Evolutionary conservation across 1,139 yeast genomes (phyloP), one percentile per base, ranked within the genome.

Genomic region (Geotrichum fermentans): DNA sequence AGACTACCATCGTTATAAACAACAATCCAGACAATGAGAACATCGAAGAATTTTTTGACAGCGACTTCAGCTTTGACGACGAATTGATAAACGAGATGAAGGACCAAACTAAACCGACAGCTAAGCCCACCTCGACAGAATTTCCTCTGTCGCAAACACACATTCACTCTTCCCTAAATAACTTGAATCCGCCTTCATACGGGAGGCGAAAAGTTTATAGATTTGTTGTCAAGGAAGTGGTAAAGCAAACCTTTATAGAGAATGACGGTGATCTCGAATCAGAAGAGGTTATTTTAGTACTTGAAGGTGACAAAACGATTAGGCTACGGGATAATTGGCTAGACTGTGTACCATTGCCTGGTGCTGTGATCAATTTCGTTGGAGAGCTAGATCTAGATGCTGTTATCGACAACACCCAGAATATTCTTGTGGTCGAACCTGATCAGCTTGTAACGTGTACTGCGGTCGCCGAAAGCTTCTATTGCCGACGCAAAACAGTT

Each of bases 371-470:
- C n/a, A 68, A 70, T 43, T 55, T 69, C 11, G 55, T 68, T 24
- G 70, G 70, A 16, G 52, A 52, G 1, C 57, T 52, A 40, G 45
- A 52, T n/a, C 47, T 45, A 5, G 58, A 72, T 8, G 48, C 61
- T 17, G 87, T 85, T 54, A 65, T 70, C 34, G 79, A 78, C 53
- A 67, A 74, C 29, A 75, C 75, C 41, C 28, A 33, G 2, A 26
- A 84, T 57, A 63, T 89, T 22, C 65, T 90, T 33, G 75, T 92
- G 21, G 75, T 94, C 75, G 79, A 86, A 58, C 98, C 98, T 0
- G 98, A 92, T 61, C 68, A 78, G 1, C 68, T 92, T n/a, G 70
- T 92, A 1, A 79, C 96, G 0, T 89, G 96, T 3, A 92, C 98
- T 0, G 72, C 83, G 2, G 78, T 89, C 0, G 83, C 97, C 0